These are phyloP conservation scores for Leishmania braziliensis DNA, from an alignment of 208 protist genomes.

Conservation along the genomic window DNA sequence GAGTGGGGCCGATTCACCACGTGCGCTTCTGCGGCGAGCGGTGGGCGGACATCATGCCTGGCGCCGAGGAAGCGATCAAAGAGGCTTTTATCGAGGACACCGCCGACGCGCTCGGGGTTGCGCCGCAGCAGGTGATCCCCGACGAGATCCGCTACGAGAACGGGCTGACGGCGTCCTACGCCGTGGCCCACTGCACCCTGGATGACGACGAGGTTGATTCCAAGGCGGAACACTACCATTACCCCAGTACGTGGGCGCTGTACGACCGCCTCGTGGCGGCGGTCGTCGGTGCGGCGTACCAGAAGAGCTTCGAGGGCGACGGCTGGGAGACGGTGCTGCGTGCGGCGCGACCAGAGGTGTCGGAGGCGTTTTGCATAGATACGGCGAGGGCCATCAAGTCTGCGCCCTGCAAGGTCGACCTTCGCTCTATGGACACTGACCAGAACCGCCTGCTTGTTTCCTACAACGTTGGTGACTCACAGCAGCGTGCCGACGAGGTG, in stretches of 20 bases:
- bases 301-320: constrained; percentile 53
- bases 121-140: constrained; percentile 33
- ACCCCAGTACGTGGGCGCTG: constrained; percentile 54
- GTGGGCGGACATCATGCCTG: constrained; percentile 40
- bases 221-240: constrained; percentile 44
- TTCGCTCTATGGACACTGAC: constrained; percentile 38
- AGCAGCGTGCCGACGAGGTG: constrained; percentile 25
- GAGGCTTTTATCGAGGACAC: constrained; percentile 49
- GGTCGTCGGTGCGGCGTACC: constrained; percentile 38
- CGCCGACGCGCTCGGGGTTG: constrained; percentile 37
- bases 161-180: constrained; percentile 56
- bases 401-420: constrained; percentile 31
- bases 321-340: constrained; percentile 54
- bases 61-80: constrained; percentile 31
- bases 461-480: constrained; percentile 42
- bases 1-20: constrained; percentile 36
- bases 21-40: constrained; percentile 51
- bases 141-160: constrained; percentile 43
- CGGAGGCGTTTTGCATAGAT: constrained; percentile 56
- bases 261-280: constrained; percentile 48
- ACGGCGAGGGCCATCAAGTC: constrained; percentile 39
- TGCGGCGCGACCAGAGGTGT: constrained; percentile 32
- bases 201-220: constrained; percentile 47
- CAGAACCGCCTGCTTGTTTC: constrained; percentile 46
- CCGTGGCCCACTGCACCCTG: constrained; percentile 27